Evolutionary conservation across 2,329 filamentous ascomycete genomes (phyloP), one percentile per base, ranked within the genome.

Genomic region (Xylaria sp.): DNA sequence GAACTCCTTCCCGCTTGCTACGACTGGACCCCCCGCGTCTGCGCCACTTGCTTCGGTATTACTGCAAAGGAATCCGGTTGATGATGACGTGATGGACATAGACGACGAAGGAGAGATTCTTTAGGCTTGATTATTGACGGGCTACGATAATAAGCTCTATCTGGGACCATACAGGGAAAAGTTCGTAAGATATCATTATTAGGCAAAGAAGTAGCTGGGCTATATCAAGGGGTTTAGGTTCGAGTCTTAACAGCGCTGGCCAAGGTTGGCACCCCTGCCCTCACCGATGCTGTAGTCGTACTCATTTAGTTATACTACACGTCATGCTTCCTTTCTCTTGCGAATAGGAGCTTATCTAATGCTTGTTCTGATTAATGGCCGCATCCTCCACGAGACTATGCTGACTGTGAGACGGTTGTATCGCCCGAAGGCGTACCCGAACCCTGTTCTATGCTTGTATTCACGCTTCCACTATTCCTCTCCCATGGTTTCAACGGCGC

Each of bases 401-500:
- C n/a, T 51, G 26, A 31, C 3, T 59, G 33, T 15, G 33, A 44
- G 5, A 46, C 57, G 9, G 10, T 17, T 6, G 33, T 51, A 44
- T 66, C 13, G 33, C 44, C 46, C 13, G 38, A 66, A 66, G 38
- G 5, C 15, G 33, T 28, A 38, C 11, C 15, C 44, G 20, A 63
- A 48, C 42, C 48, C 56, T 67, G 67, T 26, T 44, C 63, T 53
- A 53, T 42, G 31, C 23, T 54, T 31, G 57, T n/a, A 42, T 17
- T 40, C 10, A 48, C 4, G 20, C 26, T 31, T 20, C 10, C 36
- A 20, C 44, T 53, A 57, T 53, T 63, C 53, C 58, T 88, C 80
- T 94, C 92, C 92, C 92, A 94, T 1, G 92, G 92, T 80, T 83
- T 83, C 60, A 75, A 73, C 10, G 81, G 77, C 63, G 78, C 80